Base-by-base conservation (phyloP, 371 early-diverging fungal species). In the Rhizopus delemar region DNA sequence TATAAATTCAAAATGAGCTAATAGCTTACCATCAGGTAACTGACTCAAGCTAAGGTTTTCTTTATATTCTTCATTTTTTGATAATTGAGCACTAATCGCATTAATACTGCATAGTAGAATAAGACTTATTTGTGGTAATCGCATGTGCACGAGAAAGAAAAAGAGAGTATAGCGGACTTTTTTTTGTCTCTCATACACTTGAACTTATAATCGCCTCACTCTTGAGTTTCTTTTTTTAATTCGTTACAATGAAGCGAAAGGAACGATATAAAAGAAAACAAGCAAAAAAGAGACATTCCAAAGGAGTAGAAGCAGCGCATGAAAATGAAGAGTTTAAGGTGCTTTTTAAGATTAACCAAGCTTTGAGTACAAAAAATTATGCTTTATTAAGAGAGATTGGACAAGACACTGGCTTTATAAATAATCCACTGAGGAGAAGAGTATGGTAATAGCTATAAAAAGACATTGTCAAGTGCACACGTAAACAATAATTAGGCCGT, bases 1-100 rank as follows among this genome's bases (percentile, higher is more conserved):
- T 4, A 71, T 80, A 62, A 94, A 94, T 15, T 87, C 83, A 59
- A 93, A 95, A 50, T 90, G 87, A 36, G 88, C 85, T 33, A 92
- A 80, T 32, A 91, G 78, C 65, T 88, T 91, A 49, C 92, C 92
- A 77, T 92, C 91, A 28, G 79, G 70, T 59, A 91, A 68, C 29
- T 89, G 80, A 59, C 80, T 77, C 11, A 91, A 54, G 2, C 75
- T 74, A 22, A 91, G 77, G 41, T 87, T 73, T 57, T 91, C 90
- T 58, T 80, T 72, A 53, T 86, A 90, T 53, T 62, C 65, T 53
- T 78, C 75, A 38, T 38, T 38, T 31, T 59, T 55, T 4, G 63
- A 62, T 28, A 67, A 8, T 16, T 57, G 59, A 41, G 52, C 36
- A 1, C 43, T 28, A 45, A 22, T 34, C 33, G 15, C 16, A 32